Conservation (phyloP, 352 stramenopile species). For the Pythium insidiosum region DNA sequence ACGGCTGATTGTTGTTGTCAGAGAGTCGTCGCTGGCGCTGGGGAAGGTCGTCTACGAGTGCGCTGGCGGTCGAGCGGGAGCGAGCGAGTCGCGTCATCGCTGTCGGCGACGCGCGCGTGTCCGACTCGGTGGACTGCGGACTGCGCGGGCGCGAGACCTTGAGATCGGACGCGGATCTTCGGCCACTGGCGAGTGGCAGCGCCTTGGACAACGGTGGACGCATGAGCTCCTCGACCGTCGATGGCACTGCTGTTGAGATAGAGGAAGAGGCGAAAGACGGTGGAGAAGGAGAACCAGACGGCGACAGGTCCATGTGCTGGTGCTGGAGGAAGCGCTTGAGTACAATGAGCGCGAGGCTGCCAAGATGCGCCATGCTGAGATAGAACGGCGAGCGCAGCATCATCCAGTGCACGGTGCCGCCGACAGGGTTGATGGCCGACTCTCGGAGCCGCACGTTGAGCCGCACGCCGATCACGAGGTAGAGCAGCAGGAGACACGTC, state of each 20-base stretch:
- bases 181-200: not conserved
- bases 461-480: constrained; percentile 45
- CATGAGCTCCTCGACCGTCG: constrained; percentile 26
- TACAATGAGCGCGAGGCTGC: constrained; percentile 46
- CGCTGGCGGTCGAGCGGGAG: no score
- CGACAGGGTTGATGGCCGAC: constrained; percentile 69
- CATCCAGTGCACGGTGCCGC: constrained; percentile 68
- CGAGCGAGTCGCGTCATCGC: no score
- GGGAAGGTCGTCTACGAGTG: no score
- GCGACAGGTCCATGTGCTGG: not conserved
- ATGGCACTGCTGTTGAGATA: no score
- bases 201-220: constrained; percentile 16
- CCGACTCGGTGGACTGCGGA: not conserved
- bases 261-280: no score
- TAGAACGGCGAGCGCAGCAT: constrained; percentile 61
- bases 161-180: not conserved
- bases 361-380: constrained; percentile 47
- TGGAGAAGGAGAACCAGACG: no score
- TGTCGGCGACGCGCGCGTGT: not conserved
- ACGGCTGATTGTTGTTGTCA: constrained; percentile 11
- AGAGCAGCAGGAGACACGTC: constrained; percentile 34
- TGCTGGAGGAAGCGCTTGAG: constrained; percentile 81
- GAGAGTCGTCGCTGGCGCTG: not conserved
- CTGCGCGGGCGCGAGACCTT: not conserved
- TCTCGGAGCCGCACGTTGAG: constrained; percentile 63